Evolutionary conservation across 495 filamentous ascomycete genomes (phyloP).

Genomic region (Tetracladium setigerum): DNA sequence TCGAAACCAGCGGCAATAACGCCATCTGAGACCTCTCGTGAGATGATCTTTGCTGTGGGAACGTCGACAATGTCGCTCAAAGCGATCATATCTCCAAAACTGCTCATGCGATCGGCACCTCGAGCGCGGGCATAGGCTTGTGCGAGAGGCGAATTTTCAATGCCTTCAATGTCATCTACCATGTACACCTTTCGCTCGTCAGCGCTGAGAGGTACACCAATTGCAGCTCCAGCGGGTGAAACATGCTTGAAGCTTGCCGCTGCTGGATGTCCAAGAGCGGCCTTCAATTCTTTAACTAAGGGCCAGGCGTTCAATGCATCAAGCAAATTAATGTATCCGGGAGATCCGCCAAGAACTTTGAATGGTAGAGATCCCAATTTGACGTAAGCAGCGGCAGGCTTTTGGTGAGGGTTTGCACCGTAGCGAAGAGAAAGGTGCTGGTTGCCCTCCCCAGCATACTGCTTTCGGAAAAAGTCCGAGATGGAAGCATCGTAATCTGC

Average conservation of each 20-base stretch:
- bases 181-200: slow-evolving; percentile 95
- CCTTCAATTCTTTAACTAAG: slow-evolving; percentile 91
- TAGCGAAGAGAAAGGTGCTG: slow-evolving; percentile 86
- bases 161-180: slow-evolving; percentile 87
- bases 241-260: slow-evolving; percentile 99
- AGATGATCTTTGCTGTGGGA: slow-evolving; percentile 91
- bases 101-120: slow-evolving; percentile 94
- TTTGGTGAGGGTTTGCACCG: slow-evolving; percentile 96
- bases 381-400: slow-evolving; percentile 79
- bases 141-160: slow-evolving; percentile 77
- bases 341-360: slow-evolving; percentile 87
- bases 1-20: slow-evolving; percentile 86
- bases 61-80: slow-evolving; percentile 84
- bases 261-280: slow-evolving; percentile 77
- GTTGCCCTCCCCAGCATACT: slow-evolving; percentile 78
- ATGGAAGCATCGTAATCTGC: slow-evolving; percentile 94
- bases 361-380: slow-evolving; percentile 73
- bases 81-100: slow-evolving; percentile 93
- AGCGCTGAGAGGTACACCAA: slow-evolving; percentile 76
- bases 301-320: slow-evolving; percentile 97
- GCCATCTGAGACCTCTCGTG: slow-evolving; percentile 94
- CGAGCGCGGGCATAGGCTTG: slow-evolving; percentile 93
- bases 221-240: slow-evolving; percentile 90
- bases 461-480: slow-evolving; percentile 92
- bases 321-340: slow-evolving; percentile 94